These are phyloP conservation scores for Colletotrichum gloeosporioides DNA, from an alignment of 2,329 filamentous ascomycete genomes.

Conservation along the genomic window DNA sequence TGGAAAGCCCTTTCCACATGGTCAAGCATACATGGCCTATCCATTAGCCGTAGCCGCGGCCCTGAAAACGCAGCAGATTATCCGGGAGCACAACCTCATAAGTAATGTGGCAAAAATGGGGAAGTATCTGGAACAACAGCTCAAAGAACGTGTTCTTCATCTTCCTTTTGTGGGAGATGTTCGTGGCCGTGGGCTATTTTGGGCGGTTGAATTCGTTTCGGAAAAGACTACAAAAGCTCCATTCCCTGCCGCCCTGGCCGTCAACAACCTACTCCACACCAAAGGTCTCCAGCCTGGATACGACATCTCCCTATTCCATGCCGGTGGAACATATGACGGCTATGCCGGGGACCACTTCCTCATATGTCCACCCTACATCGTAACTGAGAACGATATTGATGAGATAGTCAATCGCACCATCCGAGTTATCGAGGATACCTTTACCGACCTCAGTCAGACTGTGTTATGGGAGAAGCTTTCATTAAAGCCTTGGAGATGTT, in stretches of 20 bases:
- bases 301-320: background rate
- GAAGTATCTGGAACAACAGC: background rate
- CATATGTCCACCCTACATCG: background rate
- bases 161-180: background rate
- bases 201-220: background rate
- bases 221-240: background rate
- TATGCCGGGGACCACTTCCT: background rate
- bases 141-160: background rate
- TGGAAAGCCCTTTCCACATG: background rate
- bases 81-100: background rate
- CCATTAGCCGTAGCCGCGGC: background rate
- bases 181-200: background rate
- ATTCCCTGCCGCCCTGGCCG: rapidly evolving
- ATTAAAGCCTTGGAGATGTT: background rate
- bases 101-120: background rate
- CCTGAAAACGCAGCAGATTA: background rate
- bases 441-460: background rate
- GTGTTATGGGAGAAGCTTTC: background rate
- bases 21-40: background rate
- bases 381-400: background rate
- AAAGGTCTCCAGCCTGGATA: background rate
- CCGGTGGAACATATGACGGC: background rate
- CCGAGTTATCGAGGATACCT: background rate
- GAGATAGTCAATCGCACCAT: background rate
- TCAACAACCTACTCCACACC: background rate